Percentiles rank a stretch among this genome's conserved stretches.
Conservation (phyloP, 2,329 filamentous ascomycete genomes). For the Aspergillus udagawae region DNA sequence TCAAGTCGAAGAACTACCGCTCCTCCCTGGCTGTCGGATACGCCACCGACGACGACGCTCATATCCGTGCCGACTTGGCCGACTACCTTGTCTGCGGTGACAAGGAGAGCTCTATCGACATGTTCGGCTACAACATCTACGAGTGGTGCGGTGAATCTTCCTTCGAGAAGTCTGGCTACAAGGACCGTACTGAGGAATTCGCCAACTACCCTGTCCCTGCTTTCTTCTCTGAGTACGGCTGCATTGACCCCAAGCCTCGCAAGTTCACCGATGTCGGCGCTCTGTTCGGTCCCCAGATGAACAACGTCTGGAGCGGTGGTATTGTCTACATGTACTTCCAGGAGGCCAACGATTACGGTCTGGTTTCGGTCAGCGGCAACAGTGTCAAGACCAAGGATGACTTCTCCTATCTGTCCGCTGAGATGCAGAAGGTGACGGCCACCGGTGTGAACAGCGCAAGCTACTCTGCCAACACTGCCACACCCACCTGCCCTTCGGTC, state of each 20-base stretch:
- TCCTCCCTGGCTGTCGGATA: conserved; percentile 79
- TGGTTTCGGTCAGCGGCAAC: conserved; percentile 60
- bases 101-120: conserved; percentile 70
- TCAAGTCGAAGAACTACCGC: conserved; percentile 73
- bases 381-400: conserved; percentile 66
- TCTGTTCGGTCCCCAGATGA: conserved; percentile 79
- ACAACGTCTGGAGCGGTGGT: conserved; percentile 82
- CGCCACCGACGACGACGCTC: conserved; percentile 86
- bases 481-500: conserved; percentile 66
- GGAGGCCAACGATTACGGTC: conserved; percentile 78
- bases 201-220: conserved; percentile 83
- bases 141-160: conserved; percentile 91
- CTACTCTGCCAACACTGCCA: conserved; percentile 74
- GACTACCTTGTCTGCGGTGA: conserved; percentile 91
- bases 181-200: conserved; percentile 81
- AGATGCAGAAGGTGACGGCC: conserved; percentile 66
- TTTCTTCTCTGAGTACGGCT: conserved; percentile 99
- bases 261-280: conserved; percentile 79
- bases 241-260: conserved; percentile 71
- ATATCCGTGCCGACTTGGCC: conserved; percentile 76
- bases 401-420: conserved; percentile 67
- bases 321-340: conserved; percentile 99
- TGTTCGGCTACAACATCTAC: conserved; percentile 99
- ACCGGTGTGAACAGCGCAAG: conserved; percentile 59
- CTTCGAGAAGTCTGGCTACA: conserved; percentile 73